Base-by-base conservation (phyloP, 2,329 filamentous ascomycete species). In the Xylaria multiplex region DNA sequence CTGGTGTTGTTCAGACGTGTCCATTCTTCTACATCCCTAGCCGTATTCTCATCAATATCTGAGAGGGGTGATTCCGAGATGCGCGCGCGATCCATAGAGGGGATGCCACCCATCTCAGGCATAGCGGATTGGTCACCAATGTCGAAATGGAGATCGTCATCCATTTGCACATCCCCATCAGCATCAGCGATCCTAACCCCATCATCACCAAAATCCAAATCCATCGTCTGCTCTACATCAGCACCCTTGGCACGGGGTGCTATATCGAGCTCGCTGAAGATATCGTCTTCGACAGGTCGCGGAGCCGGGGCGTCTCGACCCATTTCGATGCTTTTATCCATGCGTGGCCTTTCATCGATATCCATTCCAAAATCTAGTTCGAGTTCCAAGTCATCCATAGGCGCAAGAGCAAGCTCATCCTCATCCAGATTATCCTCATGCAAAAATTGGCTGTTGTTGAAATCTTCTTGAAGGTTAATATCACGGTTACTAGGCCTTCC, bases 291-390 rank as follows among this genome's bases (percentile, higher is more conserved):
- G 22, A 90, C 80, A 1, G 88, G 83, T 52, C 87, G 85, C 27
- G 90, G 84, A 16, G 87, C 84, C 4, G 92, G 90, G 22, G 92
- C 94, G 72, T 97, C 91, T 89, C 95, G 91, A 75, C 95, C 96
- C 72, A 93, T 85, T 89, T 99, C 96, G 65, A 97, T 90, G 74
- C 90, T 96, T 66, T 81, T 81, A 66, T 87, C 86, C 68, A 80
- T 76, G 69, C 79, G 77, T 65, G 80, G 86, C 40, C 86, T 88
- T 67, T 93, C 86, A 70, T 93, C 90, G 40, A 93, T 82, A 71
- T 89, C 90, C 67, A 96, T 84, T 24, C 91, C 91, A 71, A 94
- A 89, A 73, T 93, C 91, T 62, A 95, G 81, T 70, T 92, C 87
- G 32, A 93, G 83, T 62, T 91, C 91, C 59, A 93, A 84, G 74